Evolutionary conservation across 768 basidiomycete genomes (phyloP).

Genomic region (Macrolepiota albuminosa): DNA sequence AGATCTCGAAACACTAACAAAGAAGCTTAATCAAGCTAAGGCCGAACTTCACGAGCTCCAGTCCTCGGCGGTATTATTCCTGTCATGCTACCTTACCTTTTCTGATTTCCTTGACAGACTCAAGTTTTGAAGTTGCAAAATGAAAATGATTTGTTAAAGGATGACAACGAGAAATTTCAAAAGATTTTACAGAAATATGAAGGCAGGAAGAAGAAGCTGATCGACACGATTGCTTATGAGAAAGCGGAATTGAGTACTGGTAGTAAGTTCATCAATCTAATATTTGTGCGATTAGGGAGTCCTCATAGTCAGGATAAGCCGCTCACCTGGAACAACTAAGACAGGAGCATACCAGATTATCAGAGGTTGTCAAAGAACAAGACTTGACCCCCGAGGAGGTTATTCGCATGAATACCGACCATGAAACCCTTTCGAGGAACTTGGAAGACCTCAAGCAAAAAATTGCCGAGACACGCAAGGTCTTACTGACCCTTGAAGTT

Average conservation of each 20-base stretch:
- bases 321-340: conserved; percentile 59
- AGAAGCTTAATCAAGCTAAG: conserved; percentile 40
- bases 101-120: conserved; percentile 32
- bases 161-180: conserved; percentile 76
- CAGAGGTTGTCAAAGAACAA: conserved; percentile 72
- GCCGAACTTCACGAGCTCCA: conserved; percentile 54
- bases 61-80: conserved; percentile 47
- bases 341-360: conserved; percentile 57
- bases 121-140: conserved; percentile 61
- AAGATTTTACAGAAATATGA: conserved; percentile 70
- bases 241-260: conserved; percentile 57
- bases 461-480: conserved; percentile 67
- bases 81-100: not conserved
- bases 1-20: conserved; percentile 59
- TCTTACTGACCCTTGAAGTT: conserved; percentile 79
- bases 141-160: conserved; percentile 57
- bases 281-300: not conserved
- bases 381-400: conserved; percentile 93
- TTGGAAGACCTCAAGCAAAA: conserved; percentile 76
- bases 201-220: conserved; percentile 60
- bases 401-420: conserved; percentile 84
- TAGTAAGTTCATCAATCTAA: conserved; percentile 31
- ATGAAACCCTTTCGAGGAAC: conserved; percentile 68
- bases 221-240: conserved; percentile 62
- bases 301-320: conserved; percentile 31